A percentile compares a stretch with the other conserved stretches of the same genome.
Evolutionary conservation across 75 land plant species (phyloP).

Genomic region (Sequoiadendron giganteum): DNA sequence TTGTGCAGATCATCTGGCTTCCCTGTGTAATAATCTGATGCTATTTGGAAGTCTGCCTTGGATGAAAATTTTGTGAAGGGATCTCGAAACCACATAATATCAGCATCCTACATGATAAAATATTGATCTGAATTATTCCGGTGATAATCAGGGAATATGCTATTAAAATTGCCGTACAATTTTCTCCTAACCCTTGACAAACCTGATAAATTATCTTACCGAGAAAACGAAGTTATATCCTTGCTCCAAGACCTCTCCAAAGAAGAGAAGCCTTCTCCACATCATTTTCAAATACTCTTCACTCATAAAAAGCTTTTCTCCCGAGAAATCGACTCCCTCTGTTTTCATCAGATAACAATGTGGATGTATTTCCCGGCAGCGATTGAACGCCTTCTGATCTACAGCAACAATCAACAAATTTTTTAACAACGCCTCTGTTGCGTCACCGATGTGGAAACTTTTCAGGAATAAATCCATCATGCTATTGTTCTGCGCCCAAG

Average conservation of each 20-base stretch:
- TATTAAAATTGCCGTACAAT: neutral
- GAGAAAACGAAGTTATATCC: slow-evolving; percentile 52
- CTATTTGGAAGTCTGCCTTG: slow-evolving; percentile 49
- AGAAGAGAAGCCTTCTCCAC: slow-evolving; percentile 47
- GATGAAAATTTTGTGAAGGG: slow-evolving; percentile 38
- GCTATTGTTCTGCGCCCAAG: slow-evolving; percentile 52
- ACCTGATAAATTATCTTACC: slow-evolving; percentile 7
- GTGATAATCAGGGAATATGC: neutral
- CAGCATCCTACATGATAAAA: slow-evolving; percentile 52
- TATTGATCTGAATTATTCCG: neutral
- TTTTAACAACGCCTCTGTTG: slow-evolving; percentile 28
- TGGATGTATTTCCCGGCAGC: slow-evolving; percentile 31
- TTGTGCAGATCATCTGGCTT: slow-evolving; percentile 33
- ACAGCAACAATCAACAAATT: slow-evolving; percentile 48
- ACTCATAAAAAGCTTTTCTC: slow-evolving; percentile 30
- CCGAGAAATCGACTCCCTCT: slow-evolving; percentile 41
- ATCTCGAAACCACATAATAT: slow-evolving; percentile 70
- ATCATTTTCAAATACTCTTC: slow-evolving; percentile 46
- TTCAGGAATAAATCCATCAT: slow-evolving; percentile 57
- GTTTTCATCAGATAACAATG: slow-evolving; percentile 46
- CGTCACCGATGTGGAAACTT: slow-evolving; percentile 51
- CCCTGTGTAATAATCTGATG: slow-evolving; percentile 55
- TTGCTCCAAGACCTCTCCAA: slow-evolving; percentile 33
- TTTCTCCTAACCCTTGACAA: neutral
- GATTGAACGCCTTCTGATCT: slow-evolving; percentile 40